Percentiles rank a stretch among this genome's conserved stretches.
Evolutionary conservation across 768 basidiomycete species (phyloP).

Genomic region (Collybiopsis luxurians): DNA sequence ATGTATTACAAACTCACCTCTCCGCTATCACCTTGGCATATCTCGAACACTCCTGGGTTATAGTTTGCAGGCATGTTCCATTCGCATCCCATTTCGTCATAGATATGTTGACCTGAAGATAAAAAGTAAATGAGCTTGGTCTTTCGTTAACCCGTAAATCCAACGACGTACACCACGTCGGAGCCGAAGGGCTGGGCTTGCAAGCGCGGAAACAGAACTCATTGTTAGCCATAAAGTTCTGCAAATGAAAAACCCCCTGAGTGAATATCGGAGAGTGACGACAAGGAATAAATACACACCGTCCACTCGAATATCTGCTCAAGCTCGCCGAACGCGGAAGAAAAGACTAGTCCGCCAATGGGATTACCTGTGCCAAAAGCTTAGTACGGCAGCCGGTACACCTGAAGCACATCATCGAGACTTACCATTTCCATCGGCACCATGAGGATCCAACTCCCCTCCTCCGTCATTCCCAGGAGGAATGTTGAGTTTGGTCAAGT

Average conservation of each 20-base stretch:
- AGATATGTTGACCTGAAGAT: constrained; percentile 73
- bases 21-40: constrained; percentile 60
- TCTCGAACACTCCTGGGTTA: constrained; percentile 55
- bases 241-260: no score
- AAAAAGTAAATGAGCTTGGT: no score
- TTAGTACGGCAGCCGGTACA: background rate
- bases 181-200: constrained; percentile 30
- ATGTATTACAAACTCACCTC: constrained; percentile 21
- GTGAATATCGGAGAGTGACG: no score
- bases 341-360: constrained; percentile 25
- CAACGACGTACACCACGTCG: no score
- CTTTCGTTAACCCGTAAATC: no score
- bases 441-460: constrained; percentile 53
- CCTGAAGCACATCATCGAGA: background rate
- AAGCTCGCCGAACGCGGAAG: constrained; percentile 50
- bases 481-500: constrained; percentile 59
- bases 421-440: constrained; percentile 39
- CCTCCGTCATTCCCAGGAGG: constrained; percentile 43
- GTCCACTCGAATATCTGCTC: constrained; percentile 81
- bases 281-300: constrained; percentile 18
- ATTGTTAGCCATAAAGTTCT: constrained; percentile 3
- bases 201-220: constrained; percentile 77
- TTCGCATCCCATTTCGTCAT: constrained; percentile 63
- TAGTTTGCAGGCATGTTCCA: constrained; percentile 78
- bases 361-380: constrained; percentile 18